These are phyloP conservation scores for Apiospora saccharicola DNA, from an alignment of 2,329 filamentous ascomycete species.

Conservation along the genomic window DNA sequence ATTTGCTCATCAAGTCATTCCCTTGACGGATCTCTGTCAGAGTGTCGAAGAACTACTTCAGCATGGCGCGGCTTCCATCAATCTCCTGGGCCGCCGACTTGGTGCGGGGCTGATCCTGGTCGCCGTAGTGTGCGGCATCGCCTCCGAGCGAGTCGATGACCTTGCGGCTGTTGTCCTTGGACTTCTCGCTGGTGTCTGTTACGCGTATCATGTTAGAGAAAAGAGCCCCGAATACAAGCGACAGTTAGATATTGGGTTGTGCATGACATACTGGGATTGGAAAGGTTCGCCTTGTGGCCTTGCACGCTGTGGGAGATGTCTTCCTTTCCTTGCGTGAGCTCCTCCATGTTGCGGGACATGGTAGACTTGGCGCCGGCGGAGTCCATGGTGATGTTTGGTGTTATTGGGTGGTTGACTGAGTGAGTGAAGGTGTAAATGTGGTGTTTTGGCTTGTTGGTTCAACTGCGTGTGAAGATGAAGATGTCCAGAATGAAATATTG, in stretches of 20 bases:
- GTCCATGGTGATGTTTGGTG: constrained; percentile 37
- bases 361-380: constrained; percentile 49
- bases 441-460: not conserved
- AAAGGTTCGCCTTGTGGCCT: constrained; percentile 56
- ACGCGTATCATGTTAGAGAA: not conserved
- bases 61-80: constrained; percentile 46
- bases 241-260: too few species aligned
- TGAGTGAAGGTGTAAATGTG: not conserved
- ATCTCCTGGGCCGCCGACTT: constrained; percentile 50
- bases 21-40: not conserved
- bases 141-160: constrained; percentile 49
- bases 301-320: constrained; percentile 36
- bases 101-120: constrained; percentile 49
- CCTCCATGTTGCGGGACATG: constrained; percentile 51
- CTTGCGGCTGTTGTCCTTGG: constrained; percentile 52
- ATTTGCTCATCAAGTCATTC: constrained; percentile 1
- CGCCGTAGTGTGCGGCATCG: constrained; percentile 51
- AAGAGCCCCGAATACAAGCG: not conserved
- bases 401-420: not conserved
- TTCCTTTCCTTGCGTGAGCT: constrained; percentile 44
- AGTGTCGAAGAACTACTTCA: constrained; percentile 23
- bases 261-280: constrained; percentile 51
- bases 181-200: constrained; percentile 52
- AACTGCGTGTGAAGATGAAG: not conserved
- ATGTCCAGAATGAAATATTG: not conserved